Evolutionary conservation across 768 basidiomycete genomes (phyloP).

Genomic region (Amanita rubescens): DNA sequence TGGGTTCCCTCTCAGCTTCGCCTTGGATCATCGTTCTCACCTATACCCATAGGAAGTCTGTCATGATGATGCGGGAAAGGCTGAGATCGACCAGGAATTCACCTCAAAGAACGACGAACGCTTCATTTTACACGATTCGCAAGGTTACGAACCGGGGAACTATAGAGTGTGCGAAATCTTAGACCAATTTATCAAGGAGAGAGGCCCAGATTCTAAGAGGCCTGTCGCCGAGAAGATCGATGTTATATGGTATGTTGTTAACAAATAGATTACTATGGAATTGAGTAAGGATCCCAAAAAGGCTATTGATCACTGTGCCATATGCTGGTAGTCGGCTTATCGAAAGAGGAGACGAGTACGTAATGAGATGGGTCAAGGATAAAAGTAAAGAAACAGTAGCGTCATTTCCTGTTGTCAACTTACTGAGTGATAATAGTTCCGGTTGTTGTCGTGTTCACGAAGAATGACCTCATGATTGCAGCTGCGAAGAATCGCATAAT

Average conservation of each 20-base stretch:
- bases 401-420: neutral
- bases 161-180: neutral
- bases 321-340: neutral
- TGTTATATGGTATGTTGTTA: neutral
- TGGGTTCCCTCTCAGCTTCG: too few relatives aligned
- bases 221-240: neutral
- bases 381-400: neutral
- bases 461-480: neutral
- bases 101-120: neutral
- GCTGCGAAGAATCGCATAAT: neutral
- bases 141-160: neutral
- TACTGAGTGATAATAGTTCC: neutral
- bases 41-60: neutral
- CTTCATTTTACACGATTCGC: neutral
- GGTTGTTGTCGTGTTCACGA: neutral
- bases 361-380: neutral
- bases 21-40: too few relatives aligned
- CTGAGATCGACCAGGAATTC: neutral
- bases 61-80: neutral
- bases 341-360: neutral
- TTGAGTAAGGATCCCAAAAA: neutral
- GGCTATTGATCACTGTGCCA: neutral
- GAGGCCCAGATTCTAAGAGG: neutral
- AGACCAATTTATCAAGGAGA: neutral
- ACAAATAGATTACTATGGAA: neutral